Base-by-base conservation (phyloP, 2,329 filamentous ascomycete species). In the Colletotrichum sp. region DNA sequence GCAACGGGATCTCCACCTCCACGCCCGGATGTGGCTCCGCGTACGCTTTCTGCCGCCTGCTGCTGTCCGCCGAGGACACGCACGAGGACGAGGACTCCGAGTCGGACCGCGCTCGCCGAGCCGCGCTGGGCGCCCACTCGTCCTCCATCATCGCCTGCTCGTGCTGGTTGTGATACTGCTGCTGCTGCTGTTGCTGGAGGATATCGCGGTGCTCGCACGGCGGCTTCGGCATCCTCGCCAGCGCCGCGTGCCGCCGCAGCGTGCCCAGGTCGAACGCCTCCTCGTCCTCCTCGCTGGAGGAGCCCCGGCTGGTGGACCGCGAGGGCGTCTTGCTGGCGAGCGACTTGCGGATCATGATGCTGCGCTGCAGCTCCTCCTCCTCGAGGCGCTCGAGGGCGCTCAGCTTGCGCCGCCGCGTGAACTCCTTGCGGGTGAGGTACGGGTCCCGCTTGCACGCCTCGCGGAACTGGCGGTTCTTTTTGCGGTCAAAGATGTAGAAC, bases 301-400 rank as follows among this genome's bases (percentile, higher is more conserved):
- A 32, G 48, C 58, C 58, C 1, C 16, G 57, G 34, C 70, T 73
- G 28, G n/a, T 68, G 16, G 34, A 24, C 15, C 70, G 57, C 64
- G 73, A 75, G 21, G 61, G 68, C 8, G 60, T 67, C 55, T 75
- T 72, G 61, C 65, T 71, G 38, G 72, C 82, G 10, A 88, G 79
- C 4, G 86, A 87, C 79, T 88, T 88, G 67, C 84, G 83, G 73
- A 88, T 88, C 78, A 88, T 86, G 61, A 80, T 81, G 34, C 79
- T 78, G 15, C 87, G 81, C 74, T 87, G 83, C 30, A 80, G 72
- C 74, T 88, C 86, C 55, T 84, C 82, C 34, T 85, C 80, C 28
- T 82, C 79, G 18, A 79, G 72, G 8, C 78, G 72, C 34, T 82
- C 78, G 26, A 77, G 28, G 15, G 77, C 68, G 71, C 79, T 82